Percentiles rank a stretch among this genome's conserved stretches.
phyloP scores from a whole-genome alignment of 2,329 filamentous ascomycete genomes.

The Aspergillus sergii region DNA sequence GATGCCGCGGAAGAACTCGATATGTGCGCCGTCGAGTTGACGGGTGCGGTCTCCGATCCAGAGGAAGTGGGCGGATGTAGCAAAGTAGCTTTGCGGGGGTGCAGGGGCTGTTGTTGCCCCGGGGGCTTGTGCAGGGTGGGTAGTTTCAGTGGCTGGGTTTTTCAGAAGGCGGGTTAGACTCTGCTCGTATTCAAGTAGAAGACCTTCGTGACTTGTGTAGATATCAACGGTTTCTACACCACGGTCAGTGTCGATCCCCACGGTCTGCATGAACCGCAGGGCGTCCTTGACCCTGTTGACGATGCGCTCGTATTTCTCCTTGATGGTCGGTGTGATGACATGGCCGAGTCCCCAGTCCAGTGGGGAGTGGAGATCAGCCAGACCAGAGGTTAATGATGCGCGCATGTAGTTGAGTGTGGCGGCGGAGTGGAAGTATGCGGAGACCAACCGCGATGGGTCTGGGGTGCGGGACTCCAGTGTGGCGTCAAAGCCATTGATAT shows the following conservation, averaged over 20 bases:
- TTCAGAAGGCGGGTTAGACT: constrained; percentile 76
- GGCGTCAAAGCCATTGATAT: constrained; percentile 79
- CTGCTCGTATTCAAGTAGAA: constrained; percentile 93
- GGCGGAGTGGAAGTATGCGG: constrained; percentile 93
- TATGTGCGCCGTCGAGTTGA: constrained; percentile 88
- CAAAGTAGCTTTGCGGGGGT: constrained; percentile 74
- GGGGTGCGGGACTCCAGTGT: constrained; percentile 72
- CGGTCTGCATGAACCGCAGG: constrained; percentile 89
- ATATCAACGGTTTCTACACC: constrained; percentile 90
- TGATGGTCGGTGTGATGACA: constrained; percentile 79
- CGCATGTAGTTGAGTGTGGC: constrained; percentile 93
- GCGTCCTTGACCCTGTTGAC: constrained; percentile 87
- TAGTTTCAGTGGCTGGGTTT: constrained; percentile 51
- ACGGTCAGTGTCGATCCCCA: constrained; percentile 83
- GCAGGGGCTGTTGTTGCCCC: constrained; percentile 61
- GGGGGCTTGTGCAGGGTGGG: constrained; percentile 14
- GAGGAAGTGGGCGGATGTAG: constrained; percentile 94
- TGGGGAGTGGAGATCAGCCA: constrained; percentile 90
- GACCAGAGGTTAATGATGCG: constrained; percentile 78
- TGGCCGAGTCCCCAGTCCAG: constrained; percentile 95
- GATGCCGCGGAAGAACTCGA: constrained; percentile 96
- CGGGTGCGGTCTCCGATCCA: constrained; percentile 98
- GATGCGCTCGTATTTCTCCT: constrained; percentile 82
- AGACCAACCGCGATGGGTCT: constrained; percentile 80
- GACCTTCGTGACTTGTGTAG: constrained; percentile 92